A percentile compares a stretch with the other conserved stretches of the same genome.
Evolutionary conservation across 1,284 basidiomycete genomes (phyloP).

Genomic region (Cryptococcus maquisensis): DNA sequence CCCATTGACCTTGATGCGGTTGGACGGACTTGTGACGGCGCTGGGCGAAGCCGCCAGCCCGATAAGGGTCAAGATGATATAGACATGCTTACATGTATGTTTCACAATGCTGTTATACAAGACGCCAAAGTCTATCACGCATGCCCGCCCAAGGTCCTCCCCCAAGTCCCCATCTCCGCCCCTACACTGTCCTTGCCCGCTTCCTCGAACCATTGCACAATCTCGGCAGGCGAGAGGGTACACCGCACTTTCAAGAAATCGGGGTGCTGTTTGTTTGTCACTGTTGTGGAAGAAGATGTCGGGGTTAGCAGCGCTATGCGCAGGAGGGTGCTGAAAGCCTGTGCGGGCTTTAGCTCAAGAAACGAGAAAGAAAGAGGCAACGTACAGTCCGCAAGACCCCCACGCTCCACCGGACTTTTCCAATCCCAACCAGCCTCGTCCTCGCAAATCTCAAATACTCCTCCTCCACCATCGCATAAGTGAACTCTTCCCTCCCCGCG

Average conservation of each 20-base stretch:
- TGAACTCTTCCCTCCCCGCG: conserved; percentile 60
- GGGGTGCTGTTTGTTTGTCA: conserved; percentile 14
- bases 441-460: conserved; percentile 48
- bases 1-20: too few species aligned
- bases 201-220: conserved; percentile 46
- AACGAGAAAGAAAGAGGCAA: conserved; percentile 1
- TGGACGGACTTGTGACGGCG: too few species aligned
- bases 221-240: conserved; percentile 41
- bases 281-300: conserved; percentile 16
- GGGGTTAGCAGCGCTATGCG: conserved; percentile 39
- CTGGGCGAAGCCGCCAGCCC: too few species aligned
- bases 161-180: conserved; percentile 46
- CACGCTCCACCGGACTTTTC: conserved; percentile 42
- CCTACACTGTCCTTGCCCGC: conserved; percentile 40
- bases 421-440: conserved; percentile 46
- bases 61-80: too few species aligned
- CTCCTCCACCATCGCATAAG: conserved; percentile 46
- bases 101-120: too few species aligned
- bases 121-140: conserved; percentile 14
- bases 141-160: conserved; percentile 44
- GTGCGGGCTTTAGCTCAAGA: neutral
- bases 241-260: conserved; percentile 43
- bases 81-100: too few species aligned
- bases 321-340: conserved; percentile 43
- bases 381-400: conserved; percentile 36